These are phyloP conservation scores for Aspergillus tanneri DNA, from an alignment of 2,329 filamentous ascomycete species.

Conservation along the genomic window DNA sequence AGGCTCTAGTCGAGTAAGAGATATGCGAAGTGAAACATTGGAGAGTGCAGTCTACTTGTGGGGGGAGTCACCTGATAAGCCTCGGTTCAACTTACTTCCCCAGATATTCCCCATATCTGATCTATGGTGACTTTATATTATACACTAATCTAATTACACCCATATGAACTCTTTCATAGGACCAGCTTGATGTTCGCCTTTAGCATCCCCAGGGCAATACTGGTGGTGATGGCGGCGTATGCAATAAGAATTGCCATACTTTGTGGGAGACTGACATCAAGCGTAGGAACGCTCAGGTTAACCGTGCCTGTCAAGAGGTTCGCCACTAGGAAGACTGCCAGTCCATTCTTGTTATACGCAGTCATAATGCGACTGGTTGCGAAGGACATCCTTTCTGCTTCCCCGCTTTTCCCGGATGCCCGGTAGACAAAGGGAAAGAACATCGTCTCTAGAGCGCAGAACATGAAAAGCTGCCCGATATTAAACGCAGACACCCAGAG, in stretches of 20 bases:
- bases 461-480: conserved; percentile 73
- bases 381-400: conserved; percentile 62
- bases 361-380: conserved; percentile 79
- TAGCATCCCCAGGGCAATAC: conserved; percentile 55
- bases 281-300: conserved; percentile 81
- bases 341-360: conserved; percentile 84
- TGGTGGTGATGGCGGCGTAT: conserved; percentile 69
- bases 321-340: conserved; percentile 80
- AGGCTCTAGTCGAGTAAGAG: neutral
- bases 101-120: neutral
- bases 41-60: conserved; percentile 1
- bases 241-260: conserved; percentile 73
- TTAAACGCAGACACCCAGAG: conserved; percentile 94
- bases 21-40: neutral
- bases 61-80: neutral
- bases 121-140: neutral
- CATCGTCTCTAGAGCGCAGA: conserved; percentile 72
- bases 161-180: conserved; percentile 3
- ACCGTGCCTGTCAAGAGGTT: conserved; percentile 87
- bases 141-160: neutral
- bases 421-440: conserved; percentile 74
- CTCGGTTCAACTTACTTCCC: neutral
- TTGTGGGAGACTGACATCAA: conserved; percentile 63
- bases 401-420: conserved; percentile 53
- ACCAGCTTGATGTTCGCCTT: conserved; percentile 35